phyloP scores from a whole-genome alignment of 2,329 filamentous ascomycete genomes.

The Aureobasidium pullulans region DNA sequence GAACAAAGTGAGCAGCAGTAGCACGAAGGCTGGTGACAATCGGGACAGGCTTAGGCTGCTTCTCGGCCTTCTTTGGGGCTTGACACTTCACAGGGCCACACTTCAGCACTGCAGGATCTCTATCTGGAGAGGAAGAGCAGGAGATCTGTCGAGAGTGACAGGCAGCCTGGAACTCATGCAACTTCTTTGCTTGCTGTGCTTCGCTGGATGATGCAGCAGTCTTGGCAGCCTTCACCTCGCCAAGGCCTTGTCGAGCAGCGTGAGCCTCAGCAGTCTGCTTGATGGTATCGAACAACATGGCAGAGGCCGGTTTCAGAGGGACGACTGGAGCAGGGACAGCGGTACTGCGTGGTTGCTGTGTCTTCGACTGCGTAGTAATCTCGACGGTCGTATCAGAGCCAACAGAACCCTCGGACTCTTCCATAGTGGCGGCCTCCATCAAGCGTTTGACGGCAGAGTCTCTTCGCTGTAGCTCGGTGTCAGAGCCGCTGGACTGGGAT shows the following conservation, averaged over 20 bases:
- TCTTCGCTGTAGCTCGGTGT: neutral
- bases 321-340: neutral
- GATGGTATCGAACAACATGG: constrained; percentile 5
- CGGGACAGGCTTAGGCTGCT: neutral
- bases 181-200: neutral
- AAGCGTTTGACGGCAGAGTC: neutral
- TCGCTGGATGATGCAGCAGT: neutral
- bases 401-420: neutral
- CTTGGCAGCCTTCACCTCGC: neutral
- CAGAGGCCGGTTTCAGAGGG: neutral
- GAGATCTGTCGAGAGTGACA: neutral
- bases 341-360: neutral
- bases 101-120: neutral
- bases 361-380: neutral
- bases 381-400: neutral
- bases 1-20: constrained; percentile 14
- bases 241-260: neutral
- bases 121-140: neutral
- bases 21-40: constrained; percentile 14
- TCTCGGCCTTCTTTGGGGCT: neutral
- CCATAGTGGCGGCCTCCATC: neutral
- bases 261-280: neutral
- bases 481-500: neutral
- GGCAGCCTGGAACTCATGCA: neutral
- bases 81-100: neutral